Percentiles rank a stretch among this genome's conserved stretches.
Evolutionary conservation across 352 stramenopile genomes (phyloP).

Genomic region (Blastocystis sp.): DNA sequence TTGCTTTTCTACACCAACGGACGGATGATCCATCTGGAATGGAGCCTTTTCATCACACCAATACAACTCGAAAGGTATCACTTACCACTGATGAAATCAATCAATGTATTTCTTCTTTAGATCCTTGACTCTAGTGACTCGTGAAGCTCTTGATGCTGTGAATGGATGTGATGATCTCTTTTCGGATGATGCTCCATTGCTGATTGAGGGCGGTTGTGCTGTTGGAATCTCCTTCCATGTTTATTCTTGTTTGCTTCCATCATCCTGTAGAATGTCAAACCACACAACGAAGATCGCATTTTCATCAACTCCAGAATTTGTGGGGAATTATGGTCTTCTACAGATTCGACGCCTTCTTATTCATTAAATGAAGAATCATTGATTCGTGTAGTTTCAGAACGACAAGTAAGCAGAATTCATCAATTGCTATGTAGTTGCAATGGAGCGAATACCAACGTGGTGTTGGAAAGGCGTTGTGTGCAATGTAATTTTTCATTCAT

Average conservation of each 20-base stretch:
- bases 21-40: background rate
- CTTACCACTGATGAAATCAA: slow-evolving; percentile 12
- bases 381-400: background rate
- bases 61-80: background rate
- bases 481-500: slow-evolving; percentile 1
- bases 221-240: slow-evolving; percentile 2
- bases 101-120: background rate
- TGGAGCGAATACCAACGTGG: slow-evolving; percentile 44
- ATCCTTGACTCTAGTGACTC: slow-evolving; percentile 18
- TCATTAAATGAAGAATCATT: background rate
- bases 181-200: background rate
- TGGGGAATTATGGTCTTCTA: background rate
- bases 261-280: slow-evolving; percentile 21
- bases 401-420: background rate
- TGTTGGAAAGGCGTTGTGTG: background rate
- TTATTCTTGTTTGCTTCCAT: background rate
- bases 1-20: background rate
- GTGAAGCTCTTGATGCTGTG: background rate
- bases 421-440: background rate
- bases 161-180: background rate
- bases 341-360: background rate
- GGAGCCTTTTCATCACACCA: background rate
- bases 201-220: background rate
- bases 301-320: background rate
- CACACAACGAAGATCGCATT: slow-evolving; percentile 40